A percentile compares a stretch with the other conserved stretches of the same genome.
These are phyloP conservation scores for Herpetomonas tarakana DNA, from an alignment of 208 protist genomes.

Conservation along the genomic window DNA sequence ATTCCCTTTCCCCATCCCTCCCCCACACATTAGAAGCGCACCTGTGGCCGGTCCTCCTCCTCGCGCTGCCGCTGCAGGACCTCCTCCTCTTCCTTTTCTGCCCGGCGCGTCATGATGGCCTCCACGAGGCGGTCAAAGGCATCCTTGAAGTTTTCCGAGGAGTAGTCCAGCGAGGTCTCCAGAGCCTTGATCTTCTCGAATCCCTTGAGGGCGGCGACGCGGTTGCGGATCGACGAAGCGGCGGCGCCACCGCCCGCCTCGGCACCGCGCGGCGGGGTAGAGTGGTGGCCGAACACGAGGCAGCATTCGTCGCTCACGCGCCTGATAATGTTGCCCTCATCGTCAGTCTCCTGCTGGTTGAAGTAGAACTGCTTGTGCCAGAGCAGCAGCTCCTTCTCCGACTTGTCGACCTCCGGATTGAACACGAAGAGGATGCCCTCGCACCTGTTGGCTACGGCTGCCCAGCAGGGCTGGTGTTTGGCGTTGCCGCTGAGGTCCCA, in stretches of 20 bases:
- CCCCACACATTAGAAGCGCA: constrained; percentile 22
- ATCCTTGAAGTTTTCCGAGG: constrained; percentile 90
- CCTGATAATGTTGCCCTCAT: constrained; percentile 54
- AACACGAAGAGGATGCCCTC: constrained; percentile 90
- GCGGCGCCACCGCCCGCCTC: constrained; percentile 1
- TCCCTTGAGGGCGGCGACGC: constrained; percentile 22
- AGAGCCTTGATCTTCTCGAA: constrained; percentile 69
- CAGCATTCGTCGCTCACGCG: constrained; percentile 56
- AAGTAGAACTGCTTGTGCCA: constrained; percentile 91
- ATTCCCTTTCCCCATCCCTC: too few relatives aligned
- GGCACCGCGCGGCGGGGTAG: constrained; percentile 32
- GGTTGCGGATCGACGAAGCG: constrained; percentile 16
- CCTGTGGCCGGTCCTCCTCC: constrained; percentile 18
- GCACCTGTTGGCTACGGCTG: constrained; percentile 63
- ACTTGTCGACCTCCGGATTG: constrained; percentile 67
- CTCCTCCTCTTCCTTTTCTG: constrained; percentile 75
- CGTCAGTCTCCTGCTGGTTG: constrained; percentile 65
- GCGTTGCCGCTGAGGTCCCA: constrained; percentile 87
- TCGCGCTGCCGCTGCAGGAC: constrained; percentile 48
- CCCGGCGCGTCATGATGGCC: constrained; percentile 50
- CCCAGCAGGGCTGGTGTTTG: constrained; percentile 86
- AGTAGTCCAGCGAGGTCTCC: constrained; percentile 85
- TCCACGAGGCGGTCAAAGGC: constrained; percentile 85
- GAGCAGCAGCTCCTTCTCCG: constrained; percentile 80
- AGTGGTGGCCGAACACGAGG: constrained; percentile 84